A percentile compares a stretch with the other conserved stretches of the same genome.
Evolutionary conservation across 2,329 filamentous ascomycete species (phyloP).

Genomic region (Thermochaetoides dissita): DNA sequence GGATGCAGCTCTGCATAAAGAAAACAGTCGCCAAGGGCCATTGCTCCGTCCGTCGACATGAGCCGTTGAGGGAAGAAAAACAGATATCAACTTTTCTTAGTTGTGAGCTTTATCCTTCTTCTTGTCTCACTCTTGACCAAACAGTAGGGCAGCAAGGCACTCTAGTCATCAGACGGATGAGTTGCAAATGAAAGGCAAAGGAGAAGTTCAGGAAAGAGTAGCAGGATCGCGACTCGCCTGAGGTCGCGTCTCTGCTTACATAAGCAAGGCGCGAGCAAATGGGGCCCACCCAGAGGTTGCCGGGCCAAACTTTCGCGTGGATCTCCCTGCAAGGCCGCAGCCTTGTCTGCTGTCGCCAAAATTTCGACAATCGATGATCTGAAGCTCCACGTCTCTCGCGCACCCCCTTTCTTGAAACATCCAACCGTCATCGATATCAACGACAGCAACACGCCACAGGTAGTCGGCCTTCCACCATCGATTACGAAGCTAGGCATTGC

Average conservation of each 20-base stretch:
- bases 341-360: slow-evolving; percentile 9
- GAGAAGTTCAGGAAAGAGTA: no score
- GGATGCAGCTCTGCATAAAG: slow-evolving; percentile 53
- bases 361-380: slow-evolving; percentile 8
- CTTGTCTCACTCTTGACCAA: no score
- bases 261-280: neutral
- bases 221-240: no score
- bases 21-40: slow-evolving; percentile 10
- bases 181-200: no score
- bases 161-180: no score
- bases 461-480: neutral
- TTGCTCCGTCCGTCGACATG: no score
- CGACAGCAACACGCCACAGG: neutral
- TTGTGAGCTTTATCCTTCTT: neutral
- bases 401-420: neutral
- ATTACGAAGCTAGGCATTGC: neutral
- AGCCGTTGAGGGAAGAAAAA: no score
- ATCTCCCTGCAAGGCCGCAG: slow-evolving; percentile 3
- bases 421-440: neutral
- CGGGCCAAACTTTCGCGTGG: no score
- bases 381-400: slow-evolving; percentile 8
- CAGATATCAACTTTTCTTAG: neutral
- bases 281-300: no score
- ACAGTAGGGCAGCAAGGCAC: no score
- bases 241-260: slow-evolving; percentile 3